phyloP scores from a whole-genome alignment of 495 filamentous ascomycete species.

The Stereocaulon alpinum region DNA sequence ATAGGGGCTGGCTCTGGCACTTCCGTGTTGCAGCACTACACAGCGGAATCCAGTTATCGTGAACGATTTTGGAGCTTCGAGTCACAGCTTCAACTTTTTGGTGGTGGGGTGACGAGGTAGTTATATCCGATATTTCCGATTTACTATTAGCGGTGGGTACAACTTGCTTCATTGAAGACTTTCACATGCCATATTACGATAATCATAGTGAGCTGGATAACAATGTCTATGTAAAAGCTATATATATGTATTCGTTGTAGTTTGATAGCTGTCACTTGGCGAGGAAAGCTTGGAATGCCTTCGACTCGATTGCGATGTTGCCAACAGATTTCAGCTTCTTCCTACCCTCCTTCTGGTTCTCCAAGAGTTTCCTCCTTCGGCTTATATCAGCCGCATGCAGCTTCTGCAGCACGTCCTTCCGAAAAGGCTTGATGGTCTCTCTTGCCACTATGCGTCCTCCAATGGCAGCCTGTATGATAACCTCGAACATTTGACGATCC shows the following conservation, averaged over 20 bases:
- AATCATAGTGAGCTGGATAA: too few relatives aligned
- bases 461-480: conserved; percentile 85
- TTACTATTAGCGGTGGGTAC: too few relatives aligned
- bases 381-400: conserved; percentile 84
- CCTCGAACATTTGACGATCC: conserved; percentile 89
- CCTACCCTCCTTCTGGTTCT: conserved; percentile 94
- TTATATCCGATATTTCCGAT: too few relatives aligned
- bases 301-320: conserved; percentile 85
- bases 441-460: conserved; percentile 78
- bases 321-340: conserved; percentile 68
- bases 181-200: too few relatives aligned
- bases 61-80: background rate
- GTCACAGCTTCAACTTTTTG: conserved; percentile 8
- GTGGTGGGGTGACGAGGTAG: background rate
- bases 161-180: too few relatives aligned
- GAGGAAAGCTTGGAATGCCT: conserved; percentile 86
- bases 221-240: too few relatives aligned
- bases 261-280: conserved; percentile 36
- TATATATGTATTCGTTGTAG: too few relatives aligned
- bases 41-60: background rate
- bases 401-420: conserved; percentile 90
- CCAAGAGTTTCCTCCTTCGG: conserved; percentile 73
- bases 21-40: conserved; percentile 19
- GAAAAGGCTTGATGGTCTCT: conserved; percentile 92
- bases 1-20: background rate